A percentile compares a stretch with the other conserved stretches of the same genome.
Conservation (phyloP, 306 rosid genomes). For the Gillenia trifoliata region DNA sequence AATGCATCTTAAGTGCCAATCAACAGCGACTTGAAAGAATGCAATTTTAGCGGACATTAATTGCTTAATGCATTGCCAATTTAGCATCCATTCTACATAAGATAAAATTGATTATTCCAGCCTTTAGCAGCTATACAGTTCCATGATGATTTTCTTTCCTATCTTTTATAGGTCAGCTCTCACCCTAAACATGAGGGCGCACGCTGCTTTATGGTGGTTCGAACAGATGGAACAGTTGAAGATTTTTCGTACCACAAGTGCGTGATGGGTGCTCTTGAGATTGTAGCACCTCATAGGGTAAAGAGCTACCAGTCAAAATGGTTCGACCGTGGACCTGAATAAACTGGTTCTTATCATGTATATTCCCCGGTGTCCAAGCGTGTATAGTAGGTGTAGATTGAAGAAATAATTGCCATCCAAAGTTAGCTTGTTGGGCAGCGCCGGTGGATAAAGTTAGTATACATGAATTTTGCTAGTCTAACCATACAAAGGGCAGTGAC, state of each 20-base stretch:
- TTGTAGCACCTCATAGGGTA: slow-evolving; percentile 54
- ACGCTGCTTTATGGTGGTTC: slow-evolving; percentile 63
- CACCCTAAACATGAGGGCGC: slow-evolving; percentile 46
- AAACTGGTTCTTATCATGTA: slow-evolving; percentile 13
- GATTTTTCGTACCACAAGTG: slow-evolving; percentile 91
- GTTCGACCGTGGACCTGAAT: slow-evolving; percentile 16
- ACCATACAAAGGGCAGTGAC: slow-evolving; percentile 17
- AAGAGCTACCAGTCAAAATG: slow-evolving; percentile 40
- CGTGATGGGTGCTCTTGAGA: slow-evolving; percentile 56
- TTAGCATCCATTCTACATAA: background rate
- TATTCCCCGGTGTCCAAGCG: slow-evolving; percentile 9
- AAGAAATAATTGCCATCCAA: background rate
- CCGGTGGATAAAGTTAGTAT: slow-evolving; percentile 13
- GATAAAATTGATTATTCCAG: background rate
- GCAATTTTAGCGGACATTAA: background rate
- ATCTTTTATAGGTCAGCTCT: slow-evolving; percentile 52
- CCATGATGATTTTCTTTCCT: slow-evolving; percentile 3
- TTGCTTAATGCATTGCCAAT: background rate
- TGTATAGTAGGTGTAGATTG: slow-evolving; percentile 24
- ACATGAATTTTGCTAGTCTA: slow-evolving; percentile 19
- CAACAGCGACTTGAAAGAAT: background rate
- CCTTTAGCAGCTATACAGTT: background rate
- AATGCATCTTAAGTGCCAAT: background rate
- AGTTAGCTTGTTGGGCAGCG: slow-evolving; percentile 21
- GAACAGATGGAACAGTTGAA: slow-evolving; percentile 66